Evolutionary conservation across 345 rosid species (phyloP), one percentile per base, ranked within the genome.

Genomic region (Combretum micranthum): DNA sequence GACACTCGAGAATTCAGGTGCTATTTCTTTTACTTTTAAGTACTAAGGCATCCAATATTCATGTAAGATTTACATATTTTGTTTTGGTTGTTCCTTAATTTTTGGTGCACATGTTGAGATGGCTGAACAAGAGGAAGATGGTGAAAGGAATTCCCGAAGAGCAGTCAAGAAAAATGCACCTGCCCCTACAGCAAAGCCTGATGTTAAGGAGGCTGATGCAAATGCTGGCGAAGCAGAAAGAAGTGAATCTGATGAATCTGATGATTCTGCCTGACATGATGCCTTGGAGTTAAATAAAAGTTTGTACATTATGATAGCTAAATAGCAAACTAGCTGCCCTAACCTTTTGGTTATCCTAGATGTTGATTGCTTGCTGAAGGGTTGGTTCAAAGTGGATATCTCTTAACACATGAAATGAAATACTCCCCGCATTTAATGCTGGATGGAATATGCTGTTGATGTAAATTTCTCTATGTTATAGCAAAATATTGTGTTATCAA

Each of bases 221-320:
- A 78, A 77, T 64, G 74, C 75, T 4, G 75, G 64, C 47, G 86
- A 71, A 60, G 79, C 77, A 2, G 92, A 83, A 55, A 84, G 96
- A 68, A 83, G 88, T 15, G 99, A 89, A 48, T 79, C 99, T n/a
- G 99, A 93, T 55, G 99, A 85, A 26, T 80, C 96, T 11, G 99
- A 93, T 15, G 99, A 89, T 62, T 89, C 97, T 15, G 66, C 75
- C 61, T 89, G 72, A 81, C 16, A 17, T n/a, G 26, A 15, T 16
- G 44, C 20, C 19, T 46, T 13, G 19, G 50, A 54, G 39, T 32
- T 32, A 32, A 5, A 32, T 32, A 11, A 11, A 32, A 0, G 9
- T 4, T 4, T 32, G 39, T 32, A 32, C 39, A 32, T 32, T 32
- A 5, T 32, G 9, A 32, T 32, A 32, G 39, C 39, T 32, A 1